Percentiles rank a stretch among this genome's conserved stretches.
Conservation (phyloP, 2,329 filamentous ascomycete species). For the Aspergillus ustus region DNA sequence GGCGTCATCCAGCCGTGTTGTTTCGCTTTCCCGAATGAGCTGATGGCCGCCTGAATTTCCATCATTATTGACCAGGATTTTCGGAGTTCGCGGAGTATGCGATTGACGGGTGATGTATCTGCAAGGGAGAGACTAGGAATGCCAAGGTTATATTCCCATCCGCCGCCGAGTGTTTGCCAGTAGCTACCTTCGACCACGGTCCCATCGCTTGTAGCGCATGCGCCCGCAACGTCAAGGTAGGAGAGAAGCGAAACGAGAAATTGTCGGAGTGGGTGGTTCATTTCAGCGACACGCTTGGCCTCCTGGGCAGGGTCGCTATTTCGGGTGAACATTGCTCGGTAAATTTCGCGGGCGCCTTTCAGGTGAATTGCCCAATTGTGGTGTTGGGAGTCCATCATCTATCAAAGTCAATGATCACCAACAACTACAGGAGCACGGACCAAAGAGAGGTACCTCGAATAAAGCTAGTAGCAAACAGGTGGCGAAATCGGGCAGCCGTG, state of each 20-base stretch:
- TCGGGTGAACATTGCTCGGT: slow-evolving; percentile 37
- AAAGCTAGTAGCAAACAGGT: slow-evolving; percentile 41
- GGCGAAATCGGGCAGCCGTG: slow-evolving; percentile 38
- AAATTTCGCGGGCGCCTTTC: slow-evolving; percentile 45
- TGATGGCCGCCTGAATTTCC: slow-evolving; percentile 40
- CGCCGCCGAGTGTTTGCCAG: slow-evolving; percentile 43
- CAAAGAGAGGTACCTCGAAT: slow-evolving; percentile 35
- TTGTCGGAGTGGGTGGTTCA: slow-evolving; percentile 38
- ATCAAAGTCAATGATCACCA: slow-evolving; percentile 6
- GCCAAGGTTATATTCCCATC: slow-evolving; percentile 44
- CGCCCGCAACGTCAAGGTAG: slow-evolving; percentile 46
- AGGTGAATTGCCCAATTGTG: slow-evolving; percentile 47
- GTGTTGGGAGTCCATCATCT: slow-evolving; percentile 47
- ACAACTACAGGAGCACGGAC: background rate
- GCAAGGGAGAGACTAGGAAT: slow-evolving; percentile 34
- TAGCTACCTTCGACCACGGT: slow-evolving; percentile 45
- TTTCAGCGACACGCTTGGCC: slow-evolving; percentile 34
- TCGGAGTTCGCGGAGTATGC: slow-evolving; percentile 33
- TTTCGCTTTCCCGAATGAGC: slow-evolving; percentile 39
- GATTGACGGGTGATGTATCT: slow-evolving; percentile 26
- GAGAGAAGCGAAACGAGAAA: slow-evolving; percentile 47
- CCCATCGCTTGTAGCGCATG: slow-evolving; percentile 43
- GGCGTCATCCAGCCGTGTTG: slow-evolving; percentile 31
- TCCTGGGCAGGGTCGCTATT: slow-evolving; percentile 31
- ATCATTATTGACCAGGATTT: slow-evolving; percentile 39